These are phyloP conservation scores for Clausena lansium DNA, from an alignment of 345 rosid genomes.

Conservation along the genomic window DNA sequence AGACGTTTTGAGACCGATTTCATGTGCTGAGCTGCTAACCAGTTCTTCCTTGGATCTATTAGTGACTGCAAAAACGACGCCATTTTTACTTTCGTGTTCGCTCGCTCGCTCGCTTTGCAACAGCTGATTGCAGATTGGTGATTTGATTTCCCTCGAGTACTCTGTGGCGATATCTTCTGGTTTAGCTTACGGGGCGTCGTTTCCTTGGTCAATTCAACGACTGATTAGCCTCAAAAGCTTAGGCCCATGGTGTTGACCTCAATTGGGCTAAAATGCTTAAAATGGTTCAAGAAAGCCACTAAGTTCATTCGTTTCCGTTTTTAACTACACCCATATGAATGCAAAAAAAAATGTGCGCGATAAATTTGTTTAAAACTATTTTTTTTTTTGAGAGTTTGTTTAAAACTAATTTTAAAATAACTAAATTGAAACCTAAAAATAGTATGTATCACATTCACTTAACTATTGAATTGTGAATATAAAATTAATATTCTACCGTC, in stretches of 20 bases:
- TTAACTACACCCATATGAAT: not conserved
- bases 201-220: not conserved
- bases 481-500: no score
- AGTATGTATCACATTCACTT: not conserved
- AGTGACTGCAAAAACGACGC: constrained; percentile 46
- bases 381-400: no score
- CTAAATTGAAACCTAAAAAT: not conserved
- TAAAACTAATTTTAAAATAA: no score
- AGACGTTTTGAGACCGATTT: constrained; percentile 68
- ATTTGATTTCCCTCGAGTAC: not conserved
- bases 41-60: constrained; percentile 69
- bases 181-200: not conserved
- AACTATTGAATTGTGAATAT: no score
- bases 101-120: not conserved
- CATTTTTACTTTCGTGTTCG: constrained; percentile 23
- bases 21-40: constrained; percentile 75
- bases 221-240: not conserved
- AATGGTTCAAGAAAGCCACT: not conserved
- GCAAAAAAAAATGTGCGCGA: no score
- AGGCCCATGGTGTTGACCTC: not conserved
- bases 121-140: not conserved
- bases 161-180: not conserved
- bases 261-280: not conserved
- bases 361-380: no score
- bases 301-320: no score